Conservation (phyloP, 2,329 filamentous ascomycete species). For the Trematosphaeria pertusa region DNA sequence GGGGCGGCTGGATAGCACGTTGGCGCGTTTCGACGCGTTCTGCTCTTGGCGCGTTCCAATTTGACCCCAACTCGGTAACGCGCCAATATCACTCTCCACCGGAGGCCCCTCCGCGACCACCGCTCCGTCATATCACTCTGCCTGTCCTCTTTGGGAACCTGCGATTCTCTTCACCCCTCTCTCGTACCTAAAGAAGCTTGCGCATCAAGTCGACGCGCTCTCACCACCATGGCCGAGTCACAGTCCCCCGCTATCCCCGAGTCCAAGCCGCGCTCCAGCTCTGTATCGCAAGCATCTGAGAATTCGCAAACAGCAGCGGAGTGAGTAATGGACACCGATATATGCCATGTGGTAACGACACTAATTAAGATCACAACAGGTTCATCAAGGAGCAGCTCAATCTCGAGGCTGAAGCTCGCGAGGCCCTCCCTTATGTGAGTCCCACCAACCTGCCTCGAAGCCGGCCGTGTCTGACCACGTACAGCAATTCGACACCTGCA, state of each 20-base stretch:
- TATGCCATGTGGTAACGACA: too few relatives aligned
- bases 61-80: neutral
- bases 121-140: too few relatives aligned
- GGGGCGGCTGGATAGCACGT: neutral
- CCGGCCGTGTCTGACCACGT: slow-evolving; percentile 17
- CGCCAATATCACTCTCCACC: too few relatives aligned
- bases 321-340: too few relatives aligned
- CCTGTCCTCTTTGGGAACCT: too few relatives aligned
- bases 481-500: slow-evolving; percentile 92
- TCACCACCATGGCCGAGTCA: slow-evolving; percentile 37
- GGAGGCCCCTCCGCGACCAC: too few relatives aligned
- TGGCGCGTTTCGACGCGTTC: slow-evolving; percentile 19
- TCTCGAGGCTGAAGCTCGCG: slow-evolving; percentile 92
- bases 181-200: too few relatives aligned
- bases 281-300: slow-evolving; percentile 56
- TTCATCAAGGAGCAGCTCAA: slow-evolving; percentile 90
- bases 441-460: slow-evolving; percentile 3
- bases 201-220: too few relatives aligned
- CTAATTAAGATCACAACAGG: too few relatives aligned
- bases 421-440: slow-evolving; percentile 88
- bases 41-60: slow-evolving; percentile 8
- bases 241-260: slow-evolving; percentile 27
- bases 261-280: slow-evolving; percentile 44
- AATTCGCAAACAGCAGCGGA: slow-evolving; percentile 63
- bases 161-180: too few relatives aligned